Evolutionary conservation across 2,329 filamentous ascomycete species (phyloP), one percentile per base, ranked within the genome.

Genomic region (Coniochaeta pulveracea): DNA sequence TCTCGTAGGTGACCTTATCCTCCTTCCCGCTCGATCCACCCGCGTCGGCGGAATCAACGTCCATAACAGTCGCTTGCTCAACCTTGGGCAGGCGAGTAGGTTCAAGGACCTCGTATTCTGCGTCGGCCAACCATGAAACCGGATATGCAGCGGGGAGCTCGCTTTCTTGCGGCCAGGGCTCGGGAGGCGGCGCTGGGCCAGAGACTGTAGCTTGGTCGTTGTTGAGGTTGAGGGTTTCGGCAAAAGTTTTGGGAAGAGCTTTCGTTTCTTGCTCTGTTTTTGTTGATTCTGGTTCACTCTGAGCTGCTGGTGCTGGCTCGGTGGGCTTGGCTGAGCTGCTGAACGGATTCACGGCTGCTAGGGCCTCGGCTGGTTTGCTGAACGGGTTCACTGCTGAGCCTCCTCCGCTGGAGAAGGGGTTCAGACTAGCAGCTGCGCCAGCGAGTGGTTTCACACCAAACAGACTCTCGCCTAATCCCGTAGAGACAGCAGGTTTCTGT

Each of bases 91-190:
- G 56, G 0, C 70, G 68, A 3, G 51, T 63, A 47, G 43, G 76
- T 40, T 85, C 84, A 17, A 96, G 71, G 4, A 81, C 83, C 56
- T 98, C 91, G 58, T 85, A 93, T 49, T 94, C 89, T 33, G 89
- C 89, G 45, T 96, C 91, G 33, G 80, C 67, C 27, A 89, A 75
- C 61, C 85, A 84, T 50, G 80, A 82, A 19, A 71, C 61, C 1
- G 85, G 80, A 56, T 88, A 96, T 0, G 85, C 64, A 2, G 64
- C 40, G 0, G 85, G 82, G 43, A 83, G 79, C 0, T 67, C 58
- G 2, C 73, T 64, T 24, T 65, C 58, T 10, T 68, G 51, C 1
- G 89, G 89, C 88, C 88, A 96, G 7, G 85, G 80, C 43, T 85
- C 73, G 1, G 69, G 60, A 0, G 72, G 63, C 0, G 56, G 45